phyloP scores from a whole-genome alignment of 2,329 filamentous ascomycete genomes.

The Pseudogymnoascus sp. region DNA sequence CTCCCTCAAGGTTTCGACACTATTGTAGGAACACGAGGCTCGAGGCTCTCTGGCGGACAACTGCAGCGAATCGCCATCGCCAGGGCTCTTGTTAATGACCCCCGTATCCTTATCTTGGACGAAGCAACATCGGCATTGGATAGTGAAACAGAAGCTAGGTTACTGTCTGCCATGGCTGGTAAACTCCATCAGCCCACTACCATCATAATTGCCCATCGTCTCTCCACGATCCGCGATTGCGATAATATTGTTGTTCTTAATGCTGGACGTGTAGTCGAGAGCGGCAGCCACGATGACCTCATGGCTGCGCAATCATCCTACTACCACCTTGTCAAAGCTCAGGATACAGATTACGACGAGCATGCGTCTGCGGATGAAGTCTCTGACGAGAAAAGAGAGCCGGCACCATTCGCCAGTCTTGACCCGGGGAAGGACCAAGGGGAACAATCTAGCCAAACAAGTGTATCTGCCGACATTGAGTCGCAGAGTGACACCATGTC shows the following conservation, averaged over 20 bases:
- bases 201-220: constrained; percentile 52
- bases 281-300: constrained; percentile 24
- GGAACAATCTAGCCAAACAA: neutral
- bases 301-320: constrained; percentile 35
- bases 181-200: constrained; percentile 42
- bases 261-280: neutral
- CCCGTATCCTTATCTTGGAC: constrained; percentile 58
- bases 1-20: constrained; percentile 51
- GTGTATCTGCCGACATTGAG: no score
- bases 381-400: no score
- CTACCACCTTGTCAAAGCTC: constrained; percentile 39
- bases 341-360: constrained; percentile 32
- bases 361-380: no score
- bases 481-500: neutral
- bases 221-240: neutral
- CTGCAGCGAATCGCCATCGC: constrained; percentile 61
- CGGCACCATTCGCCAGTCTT: no score
- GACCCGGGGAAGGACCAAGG: constrained; percentile 26
- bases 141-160: constrained; percentile 40
- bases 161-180: constrained; percentile 46
- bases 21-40: constrained; percentile 59
- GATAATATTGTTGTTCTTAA: constrained; percentile 1
- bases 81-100: constrained; percentile 54
- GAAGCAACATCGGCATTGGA: constrained; percentile 56
- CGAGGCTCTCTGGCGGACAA: constrained; percentile 62